Evolutionary conservation across 2,329 filamentous ascomycete species (phyloP).

Genomic region (Trichoderma hamatum): DNA sequence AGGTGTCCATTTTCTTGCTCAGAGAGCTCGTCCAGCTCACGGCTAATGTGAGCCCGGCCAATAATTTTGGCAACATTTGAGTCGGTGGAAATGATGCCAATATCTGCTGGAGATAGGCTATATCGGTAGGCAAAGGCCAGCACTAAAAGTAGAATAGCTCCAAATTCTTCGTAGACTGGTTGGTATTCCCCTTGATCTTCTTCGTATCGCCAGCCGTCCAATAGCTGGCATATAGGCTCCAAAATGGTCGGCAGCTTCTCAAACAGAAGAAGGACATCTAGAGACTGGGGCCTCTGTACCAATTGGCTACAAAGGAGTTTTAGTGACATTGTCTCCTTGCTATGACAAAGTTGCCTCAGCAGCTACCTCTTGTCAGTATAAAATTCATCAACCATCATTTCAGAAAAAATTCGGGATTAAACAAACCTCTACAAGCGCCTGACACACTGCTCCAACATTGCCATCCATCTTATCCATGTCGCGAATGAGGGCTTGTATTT

Average conservation of each 20-base stretch:
- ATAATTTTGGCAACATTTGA: conserved; percentile 73
- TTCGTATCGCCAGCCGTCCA: conserved; percentile 80
- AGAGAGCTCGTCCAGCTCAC: conserved; percentile 61
- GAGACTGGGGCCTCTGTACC: conserved; percentile 69
- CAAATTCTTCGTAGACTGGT: conserved; percentile 84
- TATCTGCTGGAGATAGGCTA: conserved; percentile 63
- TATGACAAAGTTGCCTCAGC: conserved; percentile 68
- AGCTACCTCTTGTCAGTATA: conserved; percentile 49
- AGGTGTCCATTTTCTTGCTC: conserved; percentile 68
- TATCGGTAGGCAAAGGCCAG: conserved; percentile 78
- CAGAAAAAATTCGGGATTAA: neutral
- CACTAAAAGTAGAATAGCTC: conserved; percentile 72
- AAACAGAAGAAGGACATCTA: conserved; percentile 78
- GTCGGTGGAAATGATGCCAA: conserved; percentile 61
- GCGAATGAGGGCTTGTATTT: conserved; percentile 73
- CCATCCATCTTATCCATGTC: conserved; percentile 90
- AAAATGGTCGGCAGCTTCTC: conserved; percentile 70
- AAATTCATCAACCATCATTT: neutral
- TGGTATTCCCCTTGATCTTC: conserved; percentile 84
- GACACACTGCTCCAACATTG: conserved; percentile 83
- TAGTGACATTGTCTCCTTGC: conserved; percentile 78
- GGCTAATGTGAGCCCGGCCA: conserved; percentile 59
- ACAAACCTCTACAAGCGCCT: conserved; percentile 71
- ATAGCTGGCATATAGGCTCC: conserved; percentile 71
- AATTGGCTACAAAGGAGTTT: conserved; percentile 73